Conservation (phyloP, 768 basidiomycete genomes). For the Collybiopsis luxurians region DNA sequence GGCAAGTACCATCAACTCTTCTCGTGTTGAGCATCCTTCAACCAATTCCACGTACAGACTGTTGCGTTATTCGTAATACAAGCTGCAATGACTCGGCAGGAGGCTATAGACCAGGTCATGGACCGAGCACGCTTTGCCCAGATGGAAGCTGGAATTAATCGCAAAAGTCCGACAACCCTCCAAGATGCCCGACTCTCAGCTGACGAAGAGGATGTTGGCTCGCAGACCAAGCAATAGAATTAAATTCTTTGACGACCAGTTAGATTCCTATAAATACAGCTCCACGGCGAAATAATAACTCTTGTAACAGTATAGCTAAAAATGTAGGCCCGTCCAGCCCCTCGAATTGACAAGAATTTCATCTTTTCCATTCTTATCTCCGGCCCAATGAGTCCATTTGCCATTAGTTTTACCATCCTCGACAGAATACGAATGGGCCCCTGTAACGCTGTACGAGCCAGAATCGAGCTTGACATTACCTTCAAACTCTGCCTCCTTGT, state of each 20-base stretch:
- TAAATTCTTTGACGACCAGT: not conserved
- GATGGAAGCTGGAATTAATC: not conserved
- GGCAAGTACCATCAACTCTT: conserved; percentile 31
- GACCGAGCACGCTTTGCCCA: not conserved
- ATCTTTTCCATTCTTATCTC: conserved; percentile 38
- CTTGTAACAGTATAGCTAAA: conserved; percentile 19
- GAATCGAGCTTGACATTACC: conserved; percentile 45
- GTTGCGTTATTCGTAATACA: conserved; percentile 27
- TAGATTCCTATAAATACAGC: not conserved
- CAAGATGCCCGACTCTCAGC: conserved; percentile 7
- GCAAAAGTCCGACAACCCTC: not conserved
- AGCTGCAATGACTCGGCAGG: conserved; percentile 21
- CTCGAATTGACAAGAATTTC: conserved; percentile 36
- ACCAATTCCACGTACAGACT: conserved; percentile 16
- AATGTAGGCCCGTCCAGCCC: conserved; percentile 47
- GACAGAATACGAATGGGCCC: conserved; percentile 16
- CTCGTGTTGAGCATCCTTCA: not conserved
- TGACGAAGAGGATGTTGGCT: not conserved
- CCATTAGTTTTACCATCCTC: conserved; percentile 6
- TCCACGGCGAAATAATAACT: not conserved
- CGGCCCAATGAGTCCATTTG: conserved; percentile 42
- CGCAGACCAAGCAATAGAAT: not conserved
- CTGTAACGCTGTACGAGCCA: conserved; percentile 35
- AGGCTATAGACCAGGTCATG: conserved; percentile 18
- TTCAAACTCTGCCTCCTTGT: conserved; percentile 47